Evolutionary conservation across 306 rosid genomes (phyloP).

Genomic region (Malus domestica): DNA sequence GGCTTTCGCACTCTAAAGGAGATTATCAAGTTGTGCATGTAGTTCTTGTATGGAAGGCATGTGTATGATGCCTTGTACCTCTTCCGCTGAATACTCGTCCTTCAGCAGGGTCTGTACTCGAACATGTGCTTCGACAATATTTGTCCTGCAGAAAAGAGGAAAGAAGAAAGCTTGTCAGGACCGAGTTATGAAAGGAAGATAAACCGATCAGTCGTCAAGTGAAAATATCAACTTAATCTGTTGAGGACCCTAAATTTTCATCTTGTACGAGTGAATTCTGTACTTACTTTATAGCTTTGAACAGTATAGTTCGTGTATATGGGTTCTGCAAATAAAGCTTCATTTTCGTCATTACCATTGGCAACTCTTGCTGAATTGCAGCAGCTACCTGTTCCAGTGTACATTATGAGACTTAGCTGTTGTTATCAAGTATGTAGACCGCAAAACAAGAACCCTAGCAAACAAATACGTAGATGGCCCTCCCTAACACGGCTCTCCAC

Average conservation of each 20-base stretch:
- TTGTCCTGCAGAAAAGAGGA: conserved; percentile 42
- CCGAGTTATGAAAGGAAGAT: not conserved
- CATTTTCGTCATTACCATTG: conserved; percentile 73
- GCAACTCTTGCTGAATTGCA: conserved; percentile 77
- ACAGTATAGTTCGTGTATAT: conserved; percentile 78
- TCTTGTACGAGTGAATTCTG: not conserved
- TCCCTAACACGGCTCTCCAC: not conserved
- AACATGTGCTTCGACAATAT: conserved; percentile 84
- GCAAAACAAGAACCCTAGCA: not conserved
- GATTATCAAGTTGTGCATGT: conserved; percentile 64
- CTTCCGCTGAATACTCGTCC: conserved; percentile 75
- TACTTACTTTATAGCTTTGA: conserved; percentile 91
- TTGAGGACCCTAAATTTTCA: not conserved
- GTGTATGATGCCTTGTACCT: conserved; percentile 55
- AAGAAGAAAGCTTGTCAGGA: not conserved
- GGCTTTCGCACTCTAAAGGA: conserved; percentile 36
- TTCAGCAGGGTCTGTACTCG: conserved; percentile 67
- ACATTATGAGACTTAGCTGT: conserved; percentile 6
- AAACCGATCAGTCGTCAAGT: not conserved
- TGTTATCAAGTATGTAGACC: not conserved
- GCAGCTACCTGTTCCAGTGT: conserved; percentile 54
- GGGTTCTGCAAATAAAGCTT: conserved; percentile 91
- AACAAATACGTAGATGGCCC: not conserved
- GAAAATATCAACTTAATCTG: not conserved
- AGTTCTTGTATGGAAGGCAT: conserved; percentile 60